Conservation (phyloP, 257 asterid species). For the Anisodus tanguticus region DNA sequence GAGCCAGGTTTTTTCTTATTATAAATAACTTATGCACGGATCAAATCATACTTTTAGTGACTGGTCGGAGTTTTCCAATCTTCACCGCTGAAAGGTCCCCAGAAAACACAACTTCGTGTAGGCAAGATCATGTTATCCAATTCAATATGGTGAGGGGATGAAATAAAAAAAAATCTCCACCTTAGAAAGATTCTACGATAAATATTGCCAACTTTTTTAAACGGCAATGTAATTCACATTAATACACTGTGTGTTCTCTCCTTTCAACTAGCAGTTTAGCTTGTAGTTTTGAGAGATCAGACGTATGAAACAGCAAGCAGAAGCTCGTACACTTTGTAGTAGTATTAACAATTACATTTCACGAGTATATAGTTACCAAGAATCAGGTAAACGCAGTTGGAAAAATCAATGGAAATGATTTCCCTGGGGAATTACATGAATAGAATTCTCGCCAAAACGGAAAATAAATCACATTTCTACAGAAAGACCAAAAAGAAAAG, state of each 20-base stretch:
- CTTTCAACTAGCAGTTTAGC: background rate
- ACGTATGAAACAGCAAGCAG: constrained; percentile 2
- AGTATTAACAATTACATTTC: background rate
- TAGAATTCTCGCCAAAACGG: constrained; percentile 18
- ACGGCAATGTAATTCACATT: background rate
- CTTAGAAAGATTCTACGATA: background rate
- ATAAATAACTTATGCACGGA: background rate
- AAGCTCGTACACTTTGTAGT: background rate
- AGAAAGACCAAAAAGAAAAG: background rate
- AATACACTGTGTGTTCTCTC: background rate
- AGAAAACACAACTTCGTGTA: fast-evolving
- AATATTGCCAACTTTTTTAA: background rate
- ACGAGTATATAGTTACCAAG: background rate
- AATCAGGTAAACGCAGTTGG: background rate
- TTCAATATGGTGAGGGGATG: background rate
- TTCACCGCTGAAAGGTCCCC: background rate
- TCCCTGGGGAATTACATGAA: background rate
- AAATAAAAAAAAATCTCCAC: background rate
- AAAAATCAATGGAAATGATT: constrained; percentile 9
- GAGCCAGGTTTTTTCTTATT: background rate
- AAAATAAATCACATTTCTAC: background rate
- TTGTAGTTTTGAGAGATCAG: background rate
- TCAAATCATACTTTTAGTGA: background rate
- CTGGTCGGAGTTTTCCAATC: background rate
- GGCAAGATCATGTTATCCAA: background rate